Evolutionary conservation across 495 filamentous ascomycete genomes (phyloP), one percentile per base, ranked within the genome.

Genomic region (Pyronema domesticum): DNA sequence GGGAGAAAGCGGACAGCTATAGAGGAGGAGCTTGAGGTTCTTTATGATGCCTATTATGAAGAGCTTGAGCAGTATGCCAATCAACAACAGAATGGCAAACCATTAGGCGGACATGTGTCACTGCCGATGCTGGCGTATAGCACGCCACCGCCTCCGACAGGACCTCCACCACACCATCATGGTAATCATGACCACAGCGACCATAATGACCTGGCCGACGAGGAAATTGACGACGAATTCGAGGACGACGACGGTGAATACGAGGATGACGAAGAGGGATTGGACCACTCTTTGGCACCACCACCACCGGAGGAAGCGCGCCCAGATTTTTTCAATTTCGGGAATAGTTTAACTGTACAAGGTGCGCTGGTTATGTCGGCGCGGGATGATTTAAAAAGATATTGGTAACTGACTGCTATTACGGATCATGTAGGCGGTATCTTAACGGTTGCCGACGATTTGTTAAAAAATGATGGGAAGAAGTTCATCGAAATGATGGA

Each of bases 401-500:
- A 64, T 68, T 67, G 61, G 60, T 53, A 57, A 56, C 55, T 59
- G 60, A 58, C 59, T 59, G 65, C 60, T 70, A 69, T 69, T 57
- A 57, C 63, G 40, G 51, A 37, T 14, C 7, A 37, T 42, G 55
- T 72, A 95, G 89, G 91, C 71, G 93, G 93, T 58, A 95, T 96
- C 65, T 80, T 99, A 64, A 99, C 91, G 53, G 93, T 99, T 60
- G 91, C 91, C 64, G 91, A 99, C 71, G 91, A 99, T 70, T 74
- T 99, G 49, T 76, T 99, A 35, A 95, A 96, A 69, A 99, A 99
- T 68, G 91, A 99, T 67, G 91, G 91, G 65, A 94, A 94, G 68
- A 94, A 95, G 65, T 99, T 99, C 73, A 99, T 99, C 69, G 91
- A 99, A 68, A 96, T 99, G 91, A 99, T 99, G 93, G 91, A 99